These are phyloP conservation scores for Saturnispora diversa DNA, from an alignment of 805 yeast genomes.

Conservation along the genomic window DNA sequence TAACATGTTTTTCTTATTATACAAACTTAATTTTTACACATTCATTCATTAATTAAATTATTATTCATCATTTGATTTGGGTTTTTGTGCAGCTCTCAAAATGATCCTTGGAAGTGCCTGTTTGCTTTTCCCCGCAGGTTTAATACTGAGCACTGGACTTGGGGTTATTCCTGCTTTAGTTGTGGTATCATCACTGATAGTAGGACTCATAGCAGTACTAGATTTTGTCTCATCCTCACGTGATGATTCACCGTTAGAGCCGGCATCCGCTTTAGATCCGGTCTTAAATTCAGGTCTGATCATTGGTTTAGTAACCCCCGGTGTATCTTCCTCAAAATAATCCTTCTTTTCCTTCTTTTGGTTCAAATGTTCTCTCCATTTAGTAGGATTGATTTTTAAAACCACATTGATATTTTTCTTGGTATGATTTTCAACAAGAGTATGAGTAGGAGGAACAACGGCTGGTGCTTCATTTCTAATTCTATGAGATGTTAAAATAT, in stretches of 20 bases:
- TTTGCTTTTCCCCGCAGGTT: no score
- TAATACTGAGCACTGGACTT: no score
- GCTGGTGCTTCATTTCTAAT: not conserved
- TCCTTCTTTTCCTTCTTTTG: not conserved
- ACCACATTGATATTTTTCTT: not conserved
- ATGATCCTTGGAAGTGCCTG: no score
- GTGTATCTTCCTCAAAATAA: not conserved
- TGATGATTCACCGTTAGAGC: slow-evolving; percentile 7
- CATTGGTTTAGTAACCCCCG: slow-evolving; percentile 5
- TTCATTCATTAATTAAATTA: no score
- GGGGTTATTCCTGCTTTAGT: no score
- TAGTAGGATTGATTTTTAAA: slow-evolving; percentile 5
- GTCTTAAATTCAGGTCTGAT: not conserved
- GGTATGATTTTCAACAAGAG: not conserved
- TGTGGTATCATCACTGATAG: no score
- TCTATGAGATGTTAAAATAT: not conserved
- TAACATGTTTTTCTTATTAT: no score
- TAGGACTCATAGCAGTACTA: no score
- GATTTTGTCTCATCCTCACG: not conserved
- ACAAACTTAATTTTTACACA: no score
- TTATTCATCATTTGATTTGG: no score
- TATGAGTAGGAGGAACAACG: not conserved
- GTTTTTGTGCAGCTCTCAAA: no score
- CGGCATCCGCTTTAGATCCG: no score
- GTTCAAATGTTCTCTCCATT: slow-evolving; percentile 2